These are phyloP conservation scores for Fusarium newnesense DNA, from an alignment of 2,329 filamentous ascomycete species.

Conservation along the genomic window DNA sequence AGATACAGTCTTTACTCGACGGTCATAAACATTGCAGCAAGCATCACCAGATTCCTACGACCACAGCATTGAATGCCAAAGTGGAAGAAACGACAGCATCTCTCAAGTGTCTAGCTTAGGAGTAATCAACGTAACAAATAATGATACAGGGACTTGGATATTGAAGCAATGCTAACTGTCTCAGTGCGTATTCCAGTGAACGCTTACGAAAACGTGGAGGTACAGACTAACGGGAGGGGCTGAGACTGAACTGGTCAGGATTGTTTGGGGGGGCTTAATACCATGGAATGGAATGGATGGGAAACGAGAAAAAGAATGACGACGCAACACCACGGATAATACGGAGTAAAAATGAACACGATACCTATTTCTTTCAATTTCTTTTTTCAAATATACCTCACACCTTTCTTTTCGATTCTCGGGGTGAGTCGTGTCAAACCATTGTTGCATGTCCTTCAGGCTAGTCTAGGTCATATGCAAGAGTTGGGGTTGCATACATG, in stretches of 20 bases:
- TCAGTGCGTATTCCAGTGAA: background rate
- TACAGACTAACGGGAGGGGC: background rate
- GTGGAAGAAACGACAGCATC: background rate
- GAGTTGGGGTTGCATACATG: background rate
- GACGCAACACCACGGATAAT: background rate
- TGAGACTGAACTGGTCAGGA: background rate
- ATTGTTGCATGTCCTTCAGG: background rate
- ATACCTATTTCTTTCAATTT: background rate
- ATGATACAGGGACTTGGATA: constrained; percentile 32
- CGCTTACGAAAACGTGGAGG: too few relatives aligned
- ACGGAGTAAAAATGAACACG: background rate
- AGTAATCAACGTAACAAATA: rapidly evolving
- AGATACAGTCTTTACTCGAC: background rate
- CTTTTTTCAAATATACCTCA: background rate
- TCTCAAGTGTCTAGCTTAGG: background rate
- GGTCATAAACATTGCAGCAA: background rate
- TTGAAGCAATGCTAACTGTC: constrained; percentile 10
- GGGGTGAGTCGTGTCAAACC: background rate
- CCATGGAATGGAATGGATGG: background rate
- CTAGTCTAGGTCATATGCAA: background rate
- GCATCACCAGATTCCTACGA: background rate
- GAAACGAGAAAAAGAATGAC: background rate
- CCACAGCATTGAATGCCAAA: background rate
- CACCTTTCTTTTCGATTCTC: background rate
- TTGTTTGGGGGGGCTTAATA: background rate